Percentiles rank a stretch among this genome's conserved stretches.
phyloP scores from a whole-genome alignment of 2,329 filamentous ascomycete genomes.

The Phaeoacremonium minimum region DNA sequence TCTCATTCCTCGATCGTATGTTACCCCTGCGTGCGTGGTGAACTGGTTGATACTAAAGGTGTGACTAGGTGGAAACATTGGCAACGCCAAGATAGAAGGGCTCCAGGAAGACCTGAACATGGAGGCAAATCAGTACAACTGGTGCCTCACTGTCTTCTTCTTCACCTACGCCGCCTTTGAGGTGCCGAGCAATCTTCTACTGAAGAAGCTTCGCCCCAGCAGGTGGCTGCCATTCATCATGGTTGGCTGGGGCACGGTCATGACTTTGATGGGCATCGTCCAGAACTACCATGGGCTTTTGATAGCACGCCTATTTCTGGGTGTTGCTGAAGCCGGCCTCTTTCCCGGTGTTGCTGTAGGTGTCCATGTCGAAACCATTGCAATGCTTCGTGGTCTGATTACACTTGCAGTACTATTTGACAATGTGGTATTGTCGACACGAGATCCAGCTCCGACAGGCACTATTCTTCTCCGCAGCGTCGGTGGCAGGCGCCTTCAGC shows the following conservation, averaged over 20 bases:
- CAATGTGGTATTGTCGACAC: conserved; percentile 56
- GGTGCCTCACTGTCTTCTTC: conserved; percentile 70
- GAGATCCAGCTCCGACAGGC: conserved; percentile 55
- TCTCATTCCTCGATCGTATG: conserved; percentile 63
- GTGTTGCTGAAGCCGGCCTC: conserved; percentile 62
- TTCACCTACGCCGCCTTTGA: conserved; percentile 75
- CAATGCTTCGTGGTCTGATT: conserved; percentile 1
- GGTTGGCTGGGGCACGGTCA: conserved; percentile 49
- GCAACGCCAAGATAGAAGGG: conserved; percentile 63
- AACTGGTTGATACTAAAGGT: no score
- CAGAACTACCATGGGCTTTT: conserved; percentile 41
- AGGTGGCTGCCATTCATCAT: conserved; percentile 76
- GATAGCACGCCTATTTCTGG: conserved; percentile 52
- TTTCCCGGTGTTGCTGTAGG: conserved; percentile 57
- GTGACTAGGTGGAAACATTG: conserved; percentile 53
- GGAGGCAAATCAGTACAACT: conserved; percentile 66
- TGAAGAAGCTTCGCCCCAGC: conserved; percentile 70
- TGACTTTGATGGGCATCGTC: conserved; percentile 51
- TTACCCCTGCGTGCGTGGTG: no score
- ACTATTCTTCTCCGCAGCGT: conserved; percentile 79
- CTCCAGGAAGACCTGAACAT: conserved; percentile 51
- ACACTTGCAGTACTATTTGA: conserved; percentile 40
- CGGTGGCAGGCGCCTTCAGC: conserved; percentile 73
- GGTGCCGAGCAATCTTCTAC: conserved; percentile 70
- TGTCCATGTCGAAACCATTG: conserved; percentile 22